phyloP scores from a whole-genome alignment of 176 grass and related monocot genomes.

The Tillandsia fasciculata region DNA sequence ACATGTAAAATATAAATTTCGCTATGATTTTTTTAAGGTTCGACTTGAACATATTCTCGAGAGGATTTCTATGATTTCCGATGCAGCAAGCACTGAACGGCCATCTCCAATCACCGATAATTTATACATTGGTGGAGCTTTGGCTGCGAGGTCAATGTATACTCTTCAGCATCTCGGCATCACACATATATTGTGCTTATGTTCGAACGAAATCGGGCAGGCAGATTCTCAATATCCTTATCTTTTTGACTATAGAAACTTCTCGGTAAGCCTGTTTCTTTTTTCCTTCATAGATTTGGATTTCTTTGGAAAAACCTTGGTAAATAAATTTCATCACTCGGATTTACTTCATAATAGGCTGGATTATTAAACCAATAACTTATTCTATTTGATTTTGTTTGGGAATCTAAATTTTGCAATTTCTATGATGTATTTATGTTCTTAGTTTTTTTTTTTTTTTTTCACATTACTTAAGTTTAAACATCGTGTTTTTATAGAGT shows the following conservation, averaged over 20 bases:
- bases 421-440: not conserved
- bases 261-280: slow-evolving; percentile 52
- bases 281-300: not conserved
- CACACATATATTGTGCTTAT: slow-evolving; percentile 86
- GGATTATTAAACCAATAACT: no score
- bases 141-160: slow-evolving; percentile 71
- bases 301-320: not conserved
- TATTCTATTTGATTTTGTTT: no score
- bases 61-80: slow-evolving; percentile 89
- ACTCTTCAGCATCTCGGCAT: slow-evolving; percentile 79
- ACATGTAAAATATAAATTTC: slow-evolving; percentile 1
- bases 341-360: no score
- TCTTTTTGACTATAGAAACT: slow-evolving; percentile 73
- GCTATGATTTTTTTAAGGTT: slow-evolving; percentile 40
- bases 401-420: not conserved
- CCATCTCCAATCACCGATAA: slow-evolving; percentile 71
- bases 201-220: slow-evolving; percentile 87
- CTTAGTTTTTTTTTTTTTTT: not conserved
- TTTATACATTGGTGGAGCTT: slow-evolving; percentile 81
- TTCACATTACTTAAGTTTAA: not conserved
- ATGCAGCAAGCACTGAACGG: slow-evolving; percentile 78
- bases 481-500: not conserved
- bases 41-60: slow-evolving; percentile 96
- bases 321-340: not conserved
- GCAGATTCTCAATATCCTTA: slow-evolving; percentile 68